Evolutionary conservation across 2,329 filamentous ascomycete species (phyloP).

Genomic region (Metarhizium album): DNA sequence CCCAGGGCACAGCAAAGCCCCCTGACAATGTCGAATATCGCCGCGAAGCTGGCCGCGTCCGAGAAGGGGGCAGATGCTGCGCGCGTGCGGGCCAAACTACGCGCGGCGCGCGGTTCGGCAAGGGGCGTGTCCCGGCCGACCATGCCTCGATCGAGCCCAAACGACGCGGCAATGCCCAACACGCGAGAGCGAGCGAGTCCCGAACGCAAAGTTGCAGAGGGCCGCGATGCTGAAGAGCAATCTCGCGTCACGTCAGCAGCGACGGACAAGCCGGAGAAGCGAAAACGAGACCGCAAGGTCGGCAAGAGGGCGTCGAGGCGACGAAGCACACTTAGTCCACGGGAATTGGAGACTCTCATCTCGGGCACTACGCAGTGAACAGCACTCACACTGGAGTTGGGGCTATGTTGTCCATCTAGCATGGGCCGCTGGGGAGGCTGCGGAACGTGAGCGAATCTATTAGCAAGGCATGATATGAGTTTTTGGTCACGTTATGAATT

Average conservation of each 20-base stretch:
- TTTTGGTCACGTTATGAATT: not conserved
- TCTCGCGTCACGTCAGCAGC: slow-evolving; percentile 7
- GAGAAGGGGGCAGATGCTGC: slow-evolving; percentile 55
- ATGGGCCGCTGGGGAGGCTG: not conserved
- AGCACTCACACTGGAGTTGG: not conserved
- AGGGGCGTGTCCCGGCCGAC: slow-evolving; percentile 20
- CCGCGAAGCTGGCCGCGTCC: slow-evolving; percentile 52
- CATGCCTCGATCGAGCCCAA: slow-evolving; percentile 7
- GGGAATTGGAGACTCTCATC: slow-evolving; percentile 61
- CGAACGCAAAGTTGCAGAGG: slow-evolving; percentile 6
- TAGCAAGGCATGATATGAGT: not conserved
- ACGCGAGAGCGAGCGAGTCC: not conserved
- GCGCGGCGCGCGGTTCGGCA: slow-evolving; percentile 34
- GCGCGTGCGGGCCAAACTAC: slow-evolving; percentile 50
- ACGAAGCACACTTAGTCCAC: slow-evolving; percentile 64
- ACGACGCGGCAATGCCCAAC: not conserved
- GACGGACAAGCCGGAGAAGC: slow-evolving; percentile 24
- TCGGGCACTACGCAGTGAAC: slow-evolving; percentile 34
- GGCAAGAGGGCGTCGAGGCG: slow-evolving; percentile 50
- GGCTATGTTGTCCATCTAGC: not conserved
- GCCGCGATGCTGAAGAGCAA: slow-evolving; percentile 24
- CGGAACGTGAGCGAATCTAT: not conserved
- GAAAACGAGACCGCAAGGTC: slow-evolving; percentile 41
- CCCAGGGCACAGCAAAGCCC: slow-evolving; percentile 38
- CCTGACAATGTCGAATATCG: slow-evolving; percentile 50